Evolutionary conservation across 2,329 filamentous ascomycete species (phyloP), one percentile per base, ranked within the genome.

Genomic region (Esteya vermicola): DNA sequence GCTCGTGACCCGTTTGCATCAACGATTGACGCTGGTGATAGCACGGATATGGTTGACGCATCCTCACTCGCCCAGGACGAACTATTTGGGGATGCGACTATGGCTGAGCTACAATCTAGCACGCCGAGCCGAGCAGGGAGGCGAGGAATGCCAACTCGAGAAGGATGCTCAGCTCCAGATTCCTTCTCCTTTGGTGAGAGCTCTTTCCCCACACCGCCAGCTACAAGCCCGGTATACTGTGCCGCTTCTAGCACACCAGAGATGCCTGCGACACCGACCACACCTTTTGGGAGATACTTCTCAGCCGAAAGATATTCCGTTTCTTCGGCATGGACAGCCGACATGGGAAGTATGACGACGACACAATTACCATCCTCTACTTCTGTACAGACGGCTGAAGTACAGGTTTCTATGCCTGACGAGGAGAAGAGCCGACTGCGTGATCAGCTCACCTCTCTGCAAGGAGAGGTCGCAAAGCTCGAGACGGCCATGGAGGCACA

Each of bases 131-230:
- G 56, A 13, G 41, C 47, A 7, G 43, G 52, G 21, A 34, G 9
- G 20, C 31, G n/a, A n/a, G n/a, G n/a, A n/a, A n/a, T n/a, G n/a
- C n/a, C n/a, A n/a, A n/a, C n/a, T n/a, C n/a, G n/a, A n/a, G n/a
- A n/a, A n/a, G n/a, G n/a, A n/a, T n/a, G n/a, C n/a, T n/a, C n/a
- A n/a, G n/a, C n/a, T n/a, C n/a, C n/a, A n/a, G n/a, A n/a, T n/a
- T n/a, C n/a, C n/a, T n/a, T n/a, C n/a, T n/a, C n/a, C n/a, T n/a
- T 26, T 16, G n/a, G 27, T 23, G 20, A 23, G 2, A 41, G 33
- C n/a, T 72, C 68, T 0, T 73, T 75, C 45, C 65, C 65, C 5
- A 72, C 70, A 0, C 72, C 72, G 0, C 72, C 72, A 1, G 62
- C 65, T 3, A 75, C 72, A 0, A 75, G 71, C 32, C 67, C 68